Evolutionary conservation across 2,329 filamentous ascomycete species (phyloP), one percentile per base, ranked within the genome.

Genomic region (Mariannaea sp.): DNA sequence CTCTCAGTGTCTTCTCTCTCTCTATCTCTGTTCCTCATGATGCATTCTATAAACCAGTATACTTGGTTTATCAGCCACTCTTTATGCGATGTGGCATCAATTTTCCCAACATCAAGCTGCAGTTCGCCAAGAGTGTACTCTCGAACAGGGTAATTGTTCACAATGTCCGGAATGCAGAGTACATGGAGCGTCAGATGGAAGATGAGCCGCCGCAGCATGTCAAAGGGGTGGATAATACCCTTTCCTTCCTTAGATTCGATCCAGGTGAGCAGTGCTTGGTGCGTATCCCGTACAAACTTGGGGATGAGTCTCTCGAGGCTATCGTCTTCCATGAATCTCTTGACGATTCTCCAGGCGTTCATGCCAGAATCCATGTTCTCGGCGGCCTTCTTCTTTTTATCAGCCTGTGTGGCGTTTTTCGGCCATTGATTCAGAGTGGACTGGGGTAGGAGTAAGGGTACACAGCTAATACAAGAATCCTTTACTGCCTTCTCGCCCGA

Each of bases 151-250:
- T 73, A 71, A 43, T 80, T 70, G 3, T 80, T 71, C 12, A 80
- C 81, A 20, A 85, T 76, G 35, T 85, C 82, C 26, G 36, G 36
- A n/a, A 6, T 2, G 13, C 17, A 22, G 19, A 76, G 70, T 45
- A 75, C 75, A 6, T 79, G 81, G 1, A 84, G 72, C 4, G 75
- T 79, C 10, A 85, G 72, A 61, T 77, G 74, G 65, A 79, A 85
- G 1, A 84, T 73, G 49, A 81, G 70, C 5, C 71, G 65, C 61
- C 82, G 82, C 40, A 84, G 70, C 61, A 73, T 73, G 29, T 81
- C 73, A 60, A 84, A 84, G 0, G 81, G 80, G 56, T 84, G 75
- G 7, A 79, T 8, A 12, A 53, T 36, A n/a, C 35, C 42, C 9
- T 27, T n/a, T n/a, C 12, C 19, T 17, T 39, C 17, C 17, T 24